Conservation (phyloP, 331 rosid species). For the Cydonia oblonga region DNA sequence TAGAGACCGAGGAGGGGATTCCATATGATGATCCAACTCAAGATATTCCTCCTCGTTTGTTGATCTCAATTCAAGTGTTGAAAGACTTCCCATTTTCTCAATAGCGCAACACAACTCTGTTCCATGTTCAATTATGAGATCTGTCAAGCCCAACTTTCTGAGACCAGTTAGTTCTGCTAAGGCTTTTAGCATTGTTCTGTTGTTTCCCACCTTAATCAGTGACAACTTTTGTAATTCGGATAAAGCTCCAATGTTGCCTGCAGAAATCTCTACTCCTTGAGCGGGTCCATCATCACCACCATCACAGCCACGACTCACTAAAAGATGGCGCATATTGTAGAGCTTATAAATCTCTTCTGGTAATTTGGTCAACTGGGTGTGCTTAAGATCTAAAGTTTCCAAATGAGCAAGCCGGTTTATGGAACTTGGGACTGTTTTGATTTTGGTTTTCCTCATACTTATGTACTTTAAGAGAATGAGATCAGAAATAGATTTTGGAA, state of each 20-base stretch:
- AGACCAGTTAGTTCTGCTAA: not conserved
- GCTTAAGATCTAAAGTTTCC: constrained; percentile 18
- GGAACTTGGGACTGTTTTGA: constrained; percentile 7
- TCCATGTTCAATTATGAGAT: not conserved
- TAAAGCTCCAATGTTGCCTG: not conserved
- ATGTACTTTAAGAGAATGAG: constrained; percentile 7
- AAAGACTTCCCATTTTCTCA: not conserved
- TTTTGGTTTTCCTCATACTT: not conserved
- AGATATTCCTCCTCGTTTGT: not conserved
- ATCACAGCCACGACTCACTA: not conserved
- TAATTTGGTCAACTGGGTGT: not conserved
- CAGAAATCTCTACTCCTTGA: not conserved
- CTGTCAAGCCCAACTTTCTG: not conserved
- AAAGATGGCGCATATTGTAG: not conserved
- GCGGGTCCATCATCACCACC: not conserved
- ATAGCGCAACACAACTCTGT: not conserved
- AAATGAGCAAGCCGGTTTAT: not conserved
- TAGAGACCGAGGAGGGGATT: not conserved
- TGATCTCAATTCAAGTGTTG: not conserved
- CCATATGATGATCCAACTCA: not conserved
- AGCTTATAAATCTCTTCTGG: not conserved
- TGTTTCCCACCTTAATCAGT: not conserved
- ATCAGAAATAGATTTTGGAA: not conserved
- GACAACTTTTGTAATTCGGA: not conserved
- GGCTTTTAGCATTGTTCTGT: not conserved